Conservation (phyloP, 495 filamentous ascomycete genomes). For the Tuber magnatum region DNA sequence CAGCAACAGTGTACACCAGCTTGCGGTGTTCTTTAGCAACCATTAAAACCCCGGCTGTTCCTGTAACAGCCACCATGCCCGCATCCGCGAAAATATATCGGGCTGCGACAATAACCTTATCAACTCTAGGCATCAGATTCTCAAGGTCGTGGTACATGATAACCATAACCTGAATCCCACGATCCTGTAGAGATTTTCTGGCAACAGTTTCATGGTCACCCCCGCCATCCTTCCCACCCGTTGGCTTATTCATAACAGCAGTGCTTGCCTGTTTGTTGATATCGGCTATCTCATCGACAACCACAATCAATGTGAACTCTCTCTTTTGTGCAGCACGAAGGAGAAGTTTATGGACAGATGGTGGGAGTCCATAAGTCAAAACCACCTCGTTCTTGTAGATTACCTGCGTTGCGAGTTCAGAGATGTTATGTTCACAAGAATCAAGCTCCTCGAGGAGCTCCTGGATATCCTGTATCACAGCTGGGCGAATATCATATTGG, state of each 20-base stretch:
- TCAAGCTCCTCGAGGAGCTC: slow-evolving; percentile 40
- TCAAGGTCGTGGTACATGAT: slow-evolving; percentile 35
- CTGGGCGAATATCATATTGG: slow-evolving; percentile 37
- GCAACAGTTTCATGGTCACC: slow-evolving; percentile 24
- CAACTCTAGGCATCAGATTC: slow-evolving; percentile 38
- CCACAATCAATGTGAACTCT: slow-evolving; percentile 36
- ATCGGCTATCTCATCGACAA: slow-evolving; percentile 34
- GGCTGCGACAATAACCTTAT: slow-evolving; percentile 36
- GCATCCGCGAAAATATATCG: slow-evolving; percentile 38
- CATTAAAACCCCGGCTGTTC: slow-evolving; percentile 31
- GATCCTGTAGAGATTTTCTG: slow-evolving; percentile 32
- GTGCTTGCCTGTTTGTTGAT: slow-evolving; percentile 36
- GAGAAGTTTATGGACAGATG: slow-evolving; percentile 31
- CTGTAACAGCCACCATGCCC: slow-evolving; percentile 28
- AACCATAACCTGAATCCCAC: slow-evolving; percentile 37
- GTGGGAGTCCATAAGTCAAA: slow-evolving; percentile 36
- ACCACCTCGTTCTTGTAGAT: slow-evolving; percentile 37
- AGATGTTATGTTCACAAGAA: slow-evolving; percentile 31
- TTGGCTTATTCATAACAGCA: slow-evolving; percentile 35
- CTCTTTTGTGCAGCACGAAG: slow-evolving; percentile 39
- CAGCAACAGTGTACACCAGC: slow-evolving; percentile 31
- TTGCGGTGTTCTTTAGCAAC: slow-evolving; percentile 33
- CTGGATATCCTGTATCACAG: slow-evolving; percentile 39
- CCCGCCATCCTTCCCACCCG: slow-evolving; percentile 22
- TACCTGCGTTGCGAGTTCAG: slow-evolving; percentile 33